Conservation (phyloP, 441 rosid genomes). For the Aquilaria agallochum region DNA sequence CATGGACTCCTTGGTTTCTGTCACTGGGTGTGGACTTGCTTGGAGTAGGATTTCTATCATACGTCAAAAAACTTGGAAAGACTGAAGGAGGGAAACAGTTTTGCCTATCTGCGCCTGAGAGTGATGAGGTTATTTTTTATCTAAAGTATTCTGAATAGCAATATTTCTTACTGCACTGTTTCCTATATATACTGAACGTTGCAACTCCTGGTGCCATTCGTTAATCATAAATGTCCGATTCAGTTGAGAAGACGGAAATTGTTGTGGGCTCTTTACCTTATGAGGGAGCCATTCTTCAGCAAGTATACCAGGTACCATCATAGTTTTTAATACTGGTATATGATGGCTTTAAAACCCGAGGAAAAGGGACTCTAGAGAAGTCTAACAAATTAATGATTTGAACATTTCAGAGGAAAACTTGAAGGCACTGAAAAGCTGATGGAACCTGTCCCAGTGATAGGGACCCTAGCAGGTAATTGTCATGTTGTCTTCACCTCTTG, state of each 20-base stretch:
- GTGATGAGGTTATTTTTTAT: constrained; percentile 60
- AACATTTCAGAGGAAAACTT: constrained; percentile 68
- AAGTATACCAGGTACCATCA: constrained; percentile 62
- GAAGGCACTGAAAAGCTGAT: constrained; percentile 54
- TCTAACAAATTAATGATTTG: constrained; percentile 5
- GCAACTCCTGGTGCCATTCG: too few species aligned
- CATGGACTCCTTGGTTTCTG: constrained; percentile 92
- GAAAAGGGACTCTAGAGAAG: neutral
- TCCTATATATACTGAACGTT: neutral
- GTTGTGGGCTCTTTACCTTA: constrained; percentile 85
- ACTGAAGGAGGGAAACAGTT: constrained; percentile 35
- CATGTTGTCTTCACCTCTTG: constrained; percentile 2
- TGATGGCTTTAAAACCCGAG: neutral
- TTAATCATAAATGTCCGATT: constrained; percentile 19
- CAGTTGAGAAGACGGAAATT: constrained; percentile 83
- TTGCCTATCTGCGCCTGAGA: constrained; percentile 49
- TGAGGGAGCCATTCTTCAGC: constrained; percentile 97
- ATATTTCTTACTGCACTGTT: constrained; percentile 3
- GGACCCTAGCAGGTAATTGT: constrained; percentile 63
- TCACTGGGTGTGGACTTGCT: constrained; percentile 65
- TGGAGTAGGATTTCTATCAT: constrained; percentile 56
- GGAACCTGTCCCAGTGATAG: constrained; percentile 74
- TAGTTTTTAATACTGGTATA: neutral
- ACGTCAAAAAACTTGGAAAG: constrained; percentile 25
- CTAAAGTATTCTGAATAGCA: neutral